Evolutionary conservation across 495 filamentous ascomycete species (phyloP).

Genomic region (Aspergillus sclerotioniger): DNA sequence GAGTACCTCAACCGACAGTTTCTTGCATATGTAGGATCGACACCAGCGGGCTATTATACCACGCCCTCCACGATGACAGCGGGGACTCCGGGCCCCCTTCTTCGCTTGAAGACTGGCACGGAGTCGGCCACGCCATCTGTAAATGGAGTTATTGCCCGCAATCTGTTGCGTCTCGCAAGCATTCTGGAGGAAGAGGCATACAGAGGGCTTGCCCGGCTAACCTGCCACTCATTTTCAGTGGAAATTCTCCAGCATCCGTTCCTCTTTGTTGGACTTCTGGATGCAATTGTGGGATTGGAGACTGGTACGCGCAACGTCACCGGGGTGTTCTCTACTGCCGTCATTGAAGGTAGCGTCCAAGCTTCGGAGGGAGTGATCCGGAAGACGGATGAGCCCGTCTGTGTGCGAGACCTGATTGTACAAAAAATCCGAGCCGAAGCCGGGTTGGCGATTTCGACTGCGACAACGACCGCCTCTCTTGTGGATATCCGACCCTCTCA

Average conservation of each 20-base stretch:
- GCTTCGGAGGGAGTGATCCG: slow-evolving; percentile 25
- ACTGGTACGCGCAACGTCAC: slow-evolving; percentile 49
- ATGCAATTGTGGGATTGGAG: slow-evolving; percentile 70
- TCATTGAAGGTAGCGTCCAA: slow-evolving; percentile 13
- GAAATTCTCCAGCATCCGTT: slow-evolving; percentile 92
- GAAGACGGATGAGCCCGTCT: slow-evolving; percentile 28
- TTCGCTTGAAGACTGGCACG: slow-evolving; percentile 90
- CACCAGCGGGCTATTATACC: slow-evolving; percentile 79
- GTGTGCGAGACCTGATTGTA: slow-evolving; percentile 37
- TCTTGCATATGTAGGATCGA: slow-evolving; percentile 52
- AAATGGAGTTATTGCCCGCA: slow-evolving; percentile 80
- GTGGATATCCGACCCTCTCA: slow-evolving; percentile 41
- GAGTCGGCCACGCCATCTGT: slow-evolving; percentile 85
- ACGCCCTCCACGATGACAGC: slow-evolving; percentile 62
- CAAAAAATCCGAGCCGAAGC: slow-evolving; percentile 40
- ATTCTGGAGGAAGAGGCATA: slow-evolving; percentile 68
- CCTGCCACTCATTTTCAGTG: slow-evolving; percentile 78
- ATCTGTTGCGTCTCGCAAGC: slow-evolving; percentile 74
- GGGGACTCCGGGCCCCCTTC: slow-evolving; percentile 72
- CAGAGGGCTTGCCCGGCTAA: slow-evolving; percentile 63
- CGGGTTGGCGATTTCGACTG: slow-evolving; percentile 38
- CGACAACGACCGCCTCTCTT: slow-evolving; percentile 33
- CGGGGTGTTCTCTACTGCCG: slow-evolving; percentile 37
- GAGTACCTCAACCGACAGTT: slow-evolving; percentile 68
- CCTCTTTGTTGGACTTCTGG: slow-evolving; percentile 77